These are phyloP conservation scores for Aegilops longissima DNA, from an alignment of 176 grass and related monocot species.

Conservation along the genomic window DNA sequence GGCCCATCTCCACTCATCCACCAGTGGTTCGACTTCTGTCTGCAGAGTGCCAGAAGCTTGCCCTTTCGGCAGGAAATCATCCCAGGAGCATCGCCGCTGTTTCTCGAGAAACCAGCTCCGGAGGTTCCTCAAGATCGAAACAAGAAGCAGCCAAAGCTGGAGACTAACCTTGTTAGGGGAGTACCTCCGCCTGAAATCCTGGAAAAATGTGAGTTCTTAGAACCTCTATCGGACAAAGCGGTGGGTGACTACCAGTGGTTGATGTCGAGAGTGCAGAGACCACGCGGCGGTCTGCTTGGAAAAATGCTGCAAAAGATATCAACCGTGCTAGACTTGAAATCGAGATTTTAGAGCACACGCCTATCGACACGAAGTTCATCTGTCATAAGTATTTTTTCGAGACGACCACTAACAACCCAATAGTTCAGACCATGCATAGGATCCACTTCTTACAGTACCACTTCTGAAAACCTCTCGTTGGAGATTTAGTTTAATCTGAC, in stretches of 20 bases:
- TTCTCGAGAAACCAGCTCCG: slow-evolving; percentile 37
- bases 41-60: slow-evolving; percentile 63
- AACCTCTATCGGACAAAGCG: slow-evolving; percentile 70
- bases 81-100: slow-evolving; percentile 69
- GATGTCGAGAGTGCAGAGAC: slow-evolving; percentile 58
- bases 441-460: not conserved
- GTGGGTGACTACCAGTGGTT: slow-evolving; percentile 75
- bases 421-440: not conserved
- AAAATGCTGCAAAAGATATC: slow-evolving; percentile 29
- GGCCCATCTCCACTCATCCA: slow-evolving; percentile 78
- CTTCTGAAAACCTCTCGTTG: not conserved
- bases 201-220: slow-evolving; percentile 81
- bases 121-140: slow-evolving; percentile 39
- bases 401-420: not conserved
- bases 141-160: slow-evolving; percentile 69
- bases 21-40: slow-evolving; percentile 93
- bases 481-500: not conserved
- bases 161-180: slow-evolving; percentile 72
- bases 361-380: not conserved
- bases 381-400: not conserved
- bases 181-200: slow-evolving; percentile 73
- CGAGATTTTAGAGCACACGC: slow-evolving; percentile 25
- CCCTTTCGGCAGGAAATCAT: slow-evolving; percentile 72
- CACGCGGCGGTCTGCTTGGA: slow-evolving; percentile 36
- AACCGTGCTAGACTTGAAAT: slow-evolving; percentile 33